Percentiles rank a stretch among this genome's conserved stretches.
These are phyloP conservation scores for Didymellaceae sp. DNA, from an alignment of 2,329 filamentous ascomycete genomes.

Conservation along the genomic window DNA sequence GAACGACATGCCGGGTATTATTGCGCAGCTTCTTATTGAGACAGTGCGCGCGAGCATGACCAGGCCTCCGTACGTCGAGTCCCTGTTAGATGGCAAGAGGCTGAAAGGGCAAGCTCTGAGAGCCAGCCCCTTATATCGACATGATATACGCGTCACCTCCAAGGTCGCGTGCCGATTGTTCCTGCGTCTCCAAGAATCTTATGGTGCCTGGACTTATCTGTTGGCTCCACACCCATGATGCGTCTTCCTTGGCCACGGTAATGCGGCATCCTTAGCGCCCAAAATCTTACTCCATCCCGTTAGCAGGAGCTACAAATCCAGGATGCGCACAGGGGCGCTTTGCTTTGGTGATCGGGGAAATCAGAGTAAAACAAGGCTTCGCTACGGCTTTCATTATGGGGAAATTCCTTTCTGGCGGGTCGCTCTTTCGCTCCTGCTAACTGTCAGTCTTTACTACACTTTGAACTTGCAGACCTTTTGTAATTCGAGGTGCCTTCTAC, in stretches of 20 bases:
- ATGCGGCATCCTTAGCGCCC: conserved; percentile 10
- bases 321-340: conserved; percentile 5
- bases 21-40: too few relatives aligned
- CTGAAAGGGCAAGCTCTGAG: background rate
- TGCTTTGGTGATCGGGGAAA: conserved; percentile 11
- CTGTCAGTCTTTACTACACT: background rate
- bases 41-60: too few relatives aligned
- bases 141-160: conserved; percentile 1
- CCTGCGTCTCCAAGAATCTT: conserved; percentile 9
- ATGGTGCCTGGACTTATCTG: conserved; percentile 11
- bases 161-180: conserved; percentile 12
- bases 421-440: conserved; percentile 1
- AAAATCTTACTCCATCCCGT: background rate
- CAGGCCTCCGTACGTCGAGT: too few relatives aligned
- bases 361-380: conserved; percentile 15
- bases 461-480: background rate
- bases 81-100: too few relatives aligned
- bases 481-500: conserved; percentile 1
- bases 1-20: background rate
- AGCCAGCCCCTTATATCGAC: conserved; percentile 1
- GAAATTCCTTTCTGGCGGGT: background rate
- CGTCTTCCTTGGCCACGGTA: conserved; percentile 10
- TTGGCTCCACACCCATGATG: conserved; percentile 10
- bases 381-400: conserved; percentile 8
- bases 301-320: conserved; percentile 1